Conservation (phyloP, 352 stramenopile species). For the Elongisporangium senticosum region DNA sequence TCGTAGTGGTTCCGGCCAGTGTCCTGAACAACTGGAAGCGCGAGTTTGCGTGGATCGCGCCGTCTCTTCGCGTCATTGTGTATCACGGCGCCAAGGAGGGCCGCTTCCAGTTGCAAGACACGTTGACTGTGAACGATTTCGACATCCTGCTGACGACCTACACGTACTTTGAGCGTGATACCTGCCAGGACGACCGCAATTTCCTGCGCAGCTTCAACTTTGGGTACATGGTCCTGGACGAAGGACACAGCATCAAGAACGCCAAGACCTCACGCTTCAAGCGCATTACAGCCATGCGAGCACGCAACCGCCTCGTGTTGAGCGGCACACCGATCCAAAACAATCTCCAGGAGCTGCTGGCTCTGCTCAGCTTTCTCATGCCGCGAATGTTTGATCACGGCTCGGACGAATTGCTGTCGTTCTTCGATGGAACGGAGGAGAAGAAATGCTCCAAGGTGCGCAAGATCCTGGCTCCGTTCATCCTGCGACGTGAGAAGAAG, state of each 20-base stretch:
- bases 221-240: constrained; percentile 92
- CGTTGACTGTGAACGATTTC: constrained; percentile 42
- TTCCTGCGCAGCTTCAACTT: constrained; percentile 77
- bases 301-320: constrained; percentile 68
- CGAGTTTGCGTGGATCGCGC: constrained; percentile 92
- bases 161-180: constrained; percentile 88
- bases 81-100: constrained; percentile 76
- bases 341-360: constrained; percentile 83
- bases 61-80: constrained; percentile 80
- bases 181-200: constrained; percentile 71
- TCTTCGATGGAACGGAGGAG: constrained; percentile 77
- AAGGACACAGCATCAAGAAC: constrained; percentile 93
- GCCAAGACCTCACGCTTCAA: constrained; percentile 86
- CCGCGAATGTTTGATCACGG: constrained; percentile 86
- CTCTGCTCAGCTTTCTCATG: constrained; percentile 90
- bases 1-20: constrained; percentile 92
- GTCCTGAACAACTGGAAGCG: constrained; percentile 91
- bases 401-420: constrained; percentile 71
- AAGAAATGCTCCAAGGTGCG: constrained; percentile 83
- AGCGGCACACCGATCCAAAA: constrained; percentile 90
- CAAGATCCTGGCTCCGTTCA: constrained; percentile 96
- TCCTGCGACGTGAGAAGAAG: constrained; percentile 94
- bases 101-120: constrained; percentile 50
- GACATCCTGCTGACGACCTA: constrained; percentile 91
- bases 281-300: constrained; percentile 74